Conservation (phyloP, 495 filamentous ascomycete genomes). For the Hamigera avellanea region DNA sequence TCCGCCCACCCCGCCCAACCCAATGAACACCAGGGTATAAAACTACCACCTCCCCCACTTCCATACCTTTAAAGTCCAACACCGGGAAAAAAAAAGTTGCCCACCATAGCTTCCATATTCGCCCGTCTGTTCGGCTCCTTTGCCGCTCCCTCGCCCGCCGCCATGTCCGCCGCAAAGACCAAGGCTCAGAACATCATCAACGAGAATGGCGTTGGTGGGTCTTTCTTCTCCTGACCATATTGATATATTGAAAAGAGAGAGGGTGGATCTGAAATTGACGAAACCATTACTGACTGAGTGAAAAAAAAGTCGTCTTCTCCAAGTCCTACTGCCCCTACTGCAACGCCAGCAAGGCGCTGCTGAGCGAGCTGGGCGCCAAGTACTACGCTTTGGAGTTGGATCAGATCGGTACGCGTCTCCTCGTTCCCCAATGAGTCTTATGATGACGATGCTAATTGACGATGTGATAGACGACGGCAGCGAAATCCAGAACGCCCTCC, state of each 20-base stretch:
- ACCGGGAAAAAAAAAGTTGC: conserved; percentile 19
- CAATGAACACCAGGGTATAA: not conserved
- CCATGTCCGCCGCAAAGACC: conserved; percentile 74
- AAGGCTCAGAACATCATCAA: conserved; percentile 83
- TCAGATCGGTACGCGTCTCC: conserved; percentile 58
- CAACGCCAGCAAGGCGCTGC: conserved; percentile 58
- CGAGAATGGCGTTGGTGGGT: conserved; percentile 80
- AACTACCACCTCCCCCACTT: not conserved
- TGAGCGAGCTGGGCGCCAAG: conserved; percentile 60
- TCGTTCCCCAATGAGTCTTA: conserved; percentile 2
- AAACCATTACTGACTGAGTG: not conserved
- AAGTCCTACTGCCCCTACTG: conserved; percentile 99
- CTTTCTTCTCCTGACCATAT: not conserved
- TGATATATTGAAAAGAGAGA: too few relatives aligned
- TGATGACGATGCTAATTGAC: conserved; percentile 2
- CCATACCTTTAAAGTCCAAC: too few relatives aligned
- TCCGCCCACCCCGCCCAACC: not conserved
- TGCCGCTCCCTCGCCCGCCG: conserved; percentile 41
- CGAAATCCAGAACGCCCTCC: conserved; percentile 74
- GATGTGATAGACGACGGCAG: conserved; percentile 71
- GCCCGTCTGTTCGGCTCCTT: conserved; percentile 61
- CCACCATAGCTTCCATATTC: conserved; percentile 68
- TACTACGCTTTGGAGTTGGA: conserved; percentile 74
- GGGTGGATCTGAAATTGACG: not conserved
- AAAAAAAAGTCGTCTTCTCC: conserved; percentile 70